phyloP scores from a whole-genome alignment of 768 basidiomycete species.

The Podaxis sp. region DNA sequence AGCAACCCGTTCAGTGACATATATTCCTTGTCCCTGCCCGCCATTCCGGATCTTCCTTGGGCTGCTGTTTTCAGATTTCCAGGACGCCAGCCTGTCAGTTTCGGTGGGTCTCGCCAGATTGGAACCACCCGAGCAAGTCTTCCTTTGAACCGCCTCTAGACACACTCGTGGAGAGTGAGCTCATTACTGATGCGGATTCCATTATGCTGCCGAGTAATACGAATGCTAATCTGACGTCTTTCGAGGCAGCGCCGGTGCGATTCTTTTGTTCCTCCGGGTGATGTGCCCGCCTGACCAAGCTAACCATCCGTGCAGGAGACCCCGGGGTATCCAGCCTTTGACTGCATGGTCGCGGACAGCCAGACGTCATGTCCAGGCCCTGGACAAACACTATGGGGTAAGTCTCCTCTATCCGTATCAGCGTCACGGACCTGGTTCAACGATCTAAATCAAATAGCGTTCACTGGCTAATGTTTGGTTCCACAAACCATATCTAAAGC shows the following conservation, averaged over 20 bases:
- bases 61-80: conserved; percentile 64
- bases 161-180: conserved; percentile 90
- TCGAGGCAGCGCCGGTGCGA: conserved; percentile 31
- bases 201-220: conserved; percentile 44
- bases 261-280: neutral
- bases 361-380: conserved; percentile 79
- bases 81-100: conserved; percentile 94
- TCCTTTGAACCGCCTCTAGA: conserved; percentile 56
- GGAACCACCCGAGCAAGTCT: conserved; percentile 77
- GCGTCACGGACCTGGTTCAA: conserved; percentile 10
- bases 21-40: conserved; percentile 31
- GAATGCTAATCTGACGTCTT: no score
- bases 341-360: conserved; percentile 85
- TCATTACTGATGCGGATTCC: conserved; percentile 88
- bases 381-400: conserved; percentile 91
- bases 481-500: conserved; percentile 75
- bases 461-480: conserved; percentile 68
- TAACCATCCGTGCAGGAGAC: conserved; percentile 56
- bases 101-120: conserved; percentile 76
- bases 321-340: conserved; percentile 83
- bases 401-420: conserved; percentile 26
- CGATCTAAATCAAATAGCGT: conserved; percentile 45
- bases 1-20: neutral
- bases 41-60: conserved; percentile 71
- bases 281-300: neutral